Evolutionary conservation across 768 basidiomycete genomes (phyloP), one percentile per base, ranked within the genome.

Genomic region (Pleurotus salmoneostramineus): DNA sequence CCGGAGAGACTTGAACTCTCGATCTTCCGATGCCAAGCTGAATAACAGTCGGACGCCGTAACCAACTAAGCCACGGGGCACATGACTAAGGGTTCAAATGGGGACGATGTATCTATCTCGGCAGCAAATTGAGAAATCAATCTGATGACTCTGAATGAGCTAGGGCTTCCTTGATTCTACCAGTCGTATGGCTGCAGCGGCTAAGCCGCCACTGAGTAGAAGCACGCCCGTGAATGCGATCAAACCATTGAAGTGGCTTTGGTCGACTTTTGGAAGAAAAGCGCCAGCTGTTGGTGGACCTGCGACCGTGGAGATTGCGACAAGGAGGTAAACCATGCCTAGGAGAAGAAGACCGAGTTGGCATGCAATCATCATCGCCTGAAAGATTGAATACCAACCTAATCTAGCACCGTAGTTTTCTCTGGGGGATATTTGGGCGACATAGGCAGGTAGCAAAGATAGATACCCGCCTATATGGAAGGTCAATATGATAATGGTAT

Each of bases 41-140:
- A 34, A 47, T 78, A 78, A 80, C 79, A 79, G 79, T 80, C 79
- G 77, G 79, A 80, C 79, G 78, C 79, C 80, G 77, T 80, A 68
- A 81, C 80, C 77, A 80, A 81, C 79, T 79, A 75, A 79, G 78
- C 79, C 78, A 79, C 76, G 78, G 78, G 78, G 78, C 79, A 79
- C 12, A 40, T 57, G 46, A 14, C 14, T n/a, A 14, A n/a, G 1
- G 37, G 8, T 3, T n/a, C 37, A 40, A 10, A 40, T n/a, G 37
- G n/a, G 37, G 10, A 8, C 8, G 2, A 10, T 40, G 2, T n/a
- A 40, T 2, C 37, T 40, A 40, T 10, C 37, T 40, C 3, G 2
- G 37, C 10, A 40, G 10, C n/a, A 40, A 8, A 10, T 40, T 10
- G 37, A 17, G 45, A 47, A 47, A 3, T 8, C 47, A 7, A 45